Evolutionary conservation across 345 rosid species (phyloP).

Genomic region (Moringa oleifera): DNA sequence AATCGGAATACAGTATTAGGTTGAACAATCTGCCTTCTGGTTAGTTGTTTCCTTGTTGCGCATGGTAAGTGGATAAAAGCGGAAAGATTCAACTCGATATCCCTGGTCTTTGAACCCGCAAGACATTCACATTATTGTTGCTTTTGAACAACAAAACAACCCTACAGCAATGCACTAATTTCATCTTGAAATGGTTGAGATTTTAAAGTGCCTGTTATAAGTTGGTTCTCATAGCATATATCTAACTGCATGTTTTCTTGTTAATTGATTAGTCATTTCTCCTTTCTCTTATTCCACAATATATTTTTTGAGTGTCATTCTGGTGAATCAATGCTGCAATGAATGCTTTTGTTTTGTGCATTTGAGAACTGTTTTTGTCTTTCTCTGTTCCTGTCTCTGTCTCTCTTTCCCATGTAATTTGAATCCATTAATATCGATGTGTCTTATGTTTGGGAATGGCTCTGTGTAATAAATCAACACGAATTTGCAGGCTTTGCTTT

Average conservation of each 20-base stretch:
- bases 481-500: conserved; percentile 66
- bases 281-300: neutral
- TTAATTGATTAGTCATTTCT: too few species aligned
- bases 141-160: neutral
- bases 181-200: neutral
- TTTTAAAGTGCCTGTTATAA: too few species aligned
- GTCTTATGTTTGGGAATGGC: neutral
- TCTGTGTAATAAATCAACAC: conserved; percentile 9
- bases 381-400: too few species aligned
- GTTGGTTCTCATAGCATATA: too few species aligned
- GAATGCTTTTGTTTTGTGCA: too few species aligned
- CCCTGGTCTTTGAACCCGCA: neutral
- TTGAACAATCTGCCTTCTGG: neutral
- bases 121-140: neutral
- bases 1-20: too few species aligned
- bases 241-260: too few species aligned
- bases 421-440: neutral
- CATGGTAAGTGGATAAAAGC: neutral
- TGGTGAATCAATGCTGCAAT: too few species aligned
- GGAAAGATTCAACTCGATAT: neutral
- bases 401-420: neutral
- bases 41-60: neutral
- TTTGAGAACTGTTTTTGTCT: too few species aligned
- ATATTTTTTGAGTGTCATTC: neutral
- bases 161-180: neutral